Conservation (phyloP, 495 filamentous ascomycete species). For the Trichoderma parareesei region DNA sequence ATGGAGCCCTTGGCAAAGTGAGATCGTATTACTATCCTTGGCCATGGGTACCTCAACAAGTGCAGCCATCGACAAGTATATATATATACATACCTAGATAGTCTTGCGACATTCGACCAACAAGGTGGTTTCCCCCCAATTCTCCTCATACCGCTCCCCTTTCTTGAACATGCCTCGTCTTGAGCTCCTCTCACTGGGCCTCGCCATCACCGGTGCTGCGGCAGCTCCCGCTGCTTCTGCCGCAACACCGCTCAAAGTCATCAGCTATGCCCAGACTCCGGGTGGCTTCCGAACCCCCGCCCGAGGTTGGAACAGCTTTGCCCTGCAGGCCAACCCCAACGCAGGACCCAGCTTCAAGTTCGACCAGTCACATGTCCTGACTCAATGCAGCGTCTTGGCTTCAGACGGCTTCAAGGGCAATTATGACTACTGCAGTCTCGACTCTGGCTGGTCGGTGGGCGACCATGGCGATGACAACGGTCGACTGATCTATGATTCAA, state of each 20-base stretch:
- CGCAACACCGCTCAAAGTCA: background rate
- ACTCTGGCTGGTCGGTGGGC: slow-evolving; percentile 24
- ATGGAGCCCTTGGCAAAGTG: background rate
- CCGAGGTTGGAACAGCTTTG: background rate
- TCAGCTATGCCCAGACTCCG: background rate
- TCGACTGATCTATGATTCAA: slow-evolving; percentile 20
- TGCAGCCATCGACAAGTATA: no score
- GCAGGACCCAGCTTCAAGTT: background rate
- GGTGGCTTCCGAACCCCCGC: background rate
- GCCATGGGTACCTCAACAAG: background rate
- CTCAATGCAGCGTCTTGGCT: slow-evolving; percentile 3
- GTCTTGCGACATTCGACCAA: background rate
- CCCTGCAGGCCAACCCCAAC: slow-evolving; percentile 1
- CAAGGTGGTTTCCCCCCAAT: background rate
- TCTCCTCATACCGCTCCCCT: background rate
- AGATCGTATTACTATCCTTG: background rate
- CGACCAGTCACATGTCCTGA: background rate
- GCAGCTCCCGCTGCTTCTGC: slow-evolving; percentile 1
- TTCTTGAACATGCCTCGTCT: background rate
- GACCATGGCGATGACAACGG: slow-evolving; percentile 23
- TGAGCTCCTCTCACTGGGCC: background rate
- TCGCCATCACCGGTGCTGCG: background rate
- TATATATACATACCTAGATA: no score
- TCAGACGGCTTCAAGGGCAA: background rate
- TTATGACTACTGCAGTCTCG: slow-evolving; percentile 17